A percentile compares a stretch with the other conserved stretches of the same genome.
phyloP scores from a whole-genome alignment of 2,329 filamentous ascomycete genomes.

The Cytospora piceae region DNA sequence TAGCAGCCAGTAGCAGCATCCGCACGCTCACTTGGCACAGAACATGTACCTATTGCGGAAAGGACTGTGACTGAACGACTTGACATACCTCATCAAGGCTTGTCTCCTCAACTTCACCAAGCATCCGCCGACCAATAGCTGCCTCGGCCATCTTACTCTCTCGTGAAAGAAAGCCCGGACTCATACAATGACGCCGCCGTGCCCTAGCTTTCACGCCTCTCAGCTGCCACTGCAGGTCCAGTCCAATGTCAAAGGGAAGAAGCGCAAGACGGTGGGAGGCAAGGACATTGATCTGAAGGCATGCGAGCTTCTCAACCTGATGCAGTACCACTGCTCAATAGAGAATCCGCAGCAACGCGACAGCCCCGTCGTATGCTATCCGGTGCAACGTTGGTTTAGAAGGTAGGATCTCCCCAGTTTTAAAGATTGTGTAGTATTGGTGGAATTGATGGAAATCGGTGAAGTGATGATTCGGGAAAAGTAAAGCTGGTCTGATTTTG shows the following conservation, averaged over 20 bases:
- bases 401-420: slow-evolving; percentile 47
- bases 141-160: slow-evolving; percentile 42
- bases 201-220: slow-evolving; percentile 56
- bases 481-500: background rate
- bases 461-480: background rate
- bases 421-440: background rate
- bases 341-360: slow-evolving; percentile 49
- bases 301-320: slow-evolving; percentile 61
- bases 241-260: slow-evolving; percentile 50
- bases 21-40: background rate
- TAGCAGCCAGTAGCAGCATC: background rate
- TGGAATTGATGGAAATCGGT: background rate
- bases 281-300: slow-evolving; percentile 53
- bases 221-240: slow-evolving; percentile 57
- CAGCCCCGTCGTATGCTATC: slow-evolving; percentile 58
- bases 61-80: slow-evolving; percentile 10
- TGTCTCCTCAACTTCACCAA: slow-evolving; percentile 60
- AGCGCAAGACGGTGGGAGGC: slow-evolving; percentile 52
- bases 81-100: slow-evolving; percentile 61
- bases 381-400: slow-evolving; percentile 63
- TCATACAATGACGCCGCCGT: slow-evolving; percentile 60
- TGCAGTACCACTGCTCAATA: slow-evolving; percentile 65
- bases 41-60: background rate
- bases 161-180: background rate
- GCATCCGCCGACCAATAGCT: slow-evolving; percentile 51